Evolutionary conservation across 352 stramenopile genomes (phyloP), one percentile per base, ranked within the genome.

Genomic region (Globisporangium solare): DNA sequence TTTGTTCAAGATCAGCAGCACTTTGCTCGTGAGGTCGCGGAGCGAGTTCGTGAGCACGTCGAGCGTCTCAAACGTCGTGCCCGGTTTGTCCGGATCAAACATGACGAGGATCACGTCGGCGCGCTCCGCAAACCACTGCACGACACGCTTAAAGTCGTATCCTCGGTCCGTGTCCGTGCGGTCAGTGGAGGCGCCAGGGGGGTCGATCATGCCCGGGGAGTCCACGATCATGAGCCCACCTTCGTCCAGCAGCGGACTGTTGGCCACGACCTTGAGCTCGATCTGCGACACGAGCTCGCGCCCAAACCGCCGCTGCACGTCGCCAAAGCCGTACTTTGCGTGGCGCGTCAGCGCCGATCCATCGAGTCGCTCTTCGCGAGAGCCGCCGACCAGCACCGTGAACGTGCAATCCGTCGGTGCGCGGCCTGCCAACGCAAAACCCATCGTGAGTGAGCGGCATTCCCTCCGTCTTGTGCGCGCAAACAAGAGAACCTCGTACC

Each of bases 51-150:
- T 95, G 51, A 95, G 71, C 58, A 95, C 85, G 43, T 95, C 81
- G 32, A 95, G 79, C 51, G 85, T 93, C 66, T 95, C 85, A 53
- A 95, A 95, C 1, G 85, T 95, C 31, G 85, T 95, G 42, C 85
- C 85, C 0, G 85, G 85, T 51, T 95, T 95, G 66, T 95, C 85
- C 3, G 85, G 85, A 58, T 95, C 85, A 51, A 95, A 95, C 85
- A 95, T 95, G 67, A 95, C 80, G 46, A 95, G 67, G 51, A 95
- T 89, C 40, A 95, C 82, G 58, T 95, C 85, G 0, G 85, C 80
- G 13, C 85, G 75, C 61, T 95, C 83, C 0, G 85, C 85, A 47
- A 95, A 89, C 85, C 85, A 95, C 60, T 89, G 81, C 47, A 95
- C 85, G 12, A 90, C 85, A 15, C 71, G 80, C 68, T 92, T 93